phyloP scores from a whole-genome alignment of 352 stramenopile species.

The Globisporangium abappressorium region DNA sequence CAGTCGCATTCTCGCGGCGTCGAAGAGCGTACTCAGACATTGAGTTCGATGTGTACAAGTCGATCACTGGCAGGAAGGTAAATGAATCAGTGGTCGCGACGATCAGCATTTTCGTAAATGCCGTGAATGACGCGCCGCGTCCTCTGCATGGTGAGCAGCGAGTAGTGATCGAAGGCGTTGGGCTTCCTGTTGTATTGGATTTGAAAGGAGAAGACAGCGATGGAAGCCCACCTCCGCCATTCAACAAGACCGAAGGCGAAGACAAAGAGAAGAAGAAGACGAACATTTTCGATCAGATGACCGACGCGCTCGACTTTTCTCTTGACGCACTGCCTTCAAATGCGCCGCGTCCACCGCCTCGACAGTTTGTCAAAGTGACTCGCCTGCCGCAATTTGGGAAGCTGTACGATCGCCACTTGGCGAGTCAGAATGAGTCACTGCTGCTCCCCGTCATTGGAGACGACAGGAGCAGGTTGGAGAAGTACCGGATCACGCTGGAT shows the following conservation, averaged over 20 bases:
- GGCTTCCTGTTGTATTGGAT: constrained; percentile 27
- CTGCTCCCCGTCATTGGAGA: neutral
- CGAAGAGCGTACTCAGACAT: constrained; percentile 34
- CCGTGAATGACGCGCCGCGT: constrained; percentile 42
- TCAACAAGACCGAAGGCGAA: neutral
- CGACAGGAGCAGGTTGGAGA: constrained; percentile 22
- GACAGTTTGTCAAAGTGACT: constrained; percentile 37
- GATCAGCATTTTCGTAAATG: constrained; percentile 58
- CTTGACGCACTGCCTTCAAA: neutral
- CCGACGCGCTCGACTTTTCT: neutral
- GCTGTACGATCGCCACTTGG: constrained; percentile 51
- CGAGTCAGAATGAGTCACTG: constrained; percentile 18
- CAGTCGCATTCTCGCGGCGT: constrained; percentile 35
- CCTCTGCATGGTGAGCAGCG: constrained; percentile 19
- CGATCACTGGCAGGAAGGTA: constrained; percentile 19
- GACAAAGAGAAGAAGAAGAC: neutral
- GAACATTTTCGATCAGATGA: constrained; percentile 1
- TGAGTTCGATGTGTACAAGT: constrained; percentile 31
- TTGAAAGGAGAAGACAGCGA: constrained; percentile 41
- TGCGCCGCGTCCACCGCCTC: neutral
- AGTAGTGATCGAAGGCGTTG: constrained; percentile 19
- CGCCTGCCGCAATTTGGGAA: constrained; percentile 47
- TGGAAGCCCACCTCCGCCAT: constrained; percentile 16
- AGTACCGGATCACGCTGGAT: constrained; percentile 25
- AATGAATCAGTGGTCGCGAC: constrained; percentile 23